Base-by-base conservation (phyloP, 306 rosid species). In the Malus sylvestris region DNA sequence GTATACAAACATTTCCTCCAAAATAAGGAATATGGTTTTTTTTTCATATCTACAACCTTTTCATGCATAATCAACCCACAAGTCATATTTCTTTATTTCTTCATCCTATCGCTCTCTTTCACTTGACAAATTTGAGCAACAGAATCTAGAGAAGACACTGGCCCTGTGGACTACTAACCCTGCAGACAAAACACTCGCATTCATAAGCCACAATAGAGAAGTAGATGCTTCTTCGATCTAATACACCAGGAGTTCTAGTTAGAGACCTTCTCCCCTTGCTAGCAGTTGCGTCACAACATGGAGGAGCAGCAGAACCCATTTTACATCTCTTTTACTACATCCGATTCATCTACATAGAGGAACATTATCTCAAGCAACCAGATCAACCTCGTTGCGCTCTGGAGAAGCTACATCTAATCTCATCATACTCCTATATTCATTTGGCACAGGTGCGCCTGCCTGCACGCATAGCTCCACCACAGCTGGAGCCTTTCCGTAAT, bases 341-440 rank as follows among this genome's bases (percentile, higher is more conserved):
- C 33, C 10, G 13, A 44, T 61, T 69, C 18, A 74, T 23, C 76
- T 78, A 73, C 38, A 69, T 68, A 68, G 61, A 51, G 66, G 57
- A 23, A 38, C 20, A 12, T 22, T 42, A 67, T 64, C 72, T 89
- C 87, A 90, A 61, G 93, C 86, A 6, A 92, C 89, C 64, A 90
- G 92, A 83, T 91, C 96, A 69, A 78, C 87, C 82, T 93, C 98
- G 71, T 93, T 97, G 20, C 91, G 85, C 20, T 81, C 83, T 1
- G 95, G 97, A 42, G 89, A 83, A 85, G 91, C 93, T 22, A 93
- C 95, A 68, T 91, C 98, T 76, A 93, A 80, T 88, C 98, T 87
- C 96, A 93, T 89, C 95, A 93, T 89, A 79, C 95, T 91, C 71
- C 79, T 85, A 73, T 89, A 86, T 42, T 78, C 85, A 76, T 88